phyloP scores from a whole-genome alignment of 2,329 filamentous ascomycete genomes.

The Diaporthe vexans region DNA sequence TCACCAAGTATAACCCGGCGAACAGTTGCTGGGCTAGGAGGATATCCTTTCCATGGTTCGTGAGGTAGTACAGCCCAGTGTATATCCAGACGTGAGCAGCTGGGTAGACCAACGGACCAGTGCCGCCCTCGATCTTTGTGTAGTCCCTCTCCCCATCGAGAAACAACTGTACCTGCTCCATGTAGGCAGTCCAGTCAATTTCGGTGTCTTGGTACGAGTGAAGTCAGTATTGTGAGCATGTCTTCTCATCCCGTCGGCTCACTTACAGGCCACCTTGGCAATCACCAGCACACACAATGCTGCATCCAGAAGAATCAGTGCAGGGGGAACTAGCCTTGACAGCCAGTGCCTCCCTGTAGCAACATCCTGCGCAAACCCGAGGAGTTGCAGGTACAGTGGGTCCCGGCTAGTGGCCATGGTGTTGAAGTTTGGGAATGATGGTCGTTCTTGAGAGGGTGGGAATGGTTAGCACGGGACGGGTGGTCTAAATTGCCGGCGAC shows the following conservation, averaged over 20 bases:
- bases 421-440: background rate
- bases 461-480: background rate
- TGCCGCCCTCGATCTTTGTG: conserved; percentile 85
- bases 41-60: conserved; percentile 82
- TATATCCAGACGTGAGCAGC: conserved; percentile 95
- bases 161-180: conserved; percentile 90
- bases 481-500: background rate
- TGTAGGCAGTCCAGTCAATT: conserved; percentile 98
- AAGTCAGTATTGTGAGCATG: background rate
- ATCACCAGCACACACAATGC: conserved; percentile 81
- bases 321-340: conserved; percentile 66
- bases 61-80: conserved; percentile 82
- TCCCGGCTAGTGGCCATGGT: conserved; percentile 39
- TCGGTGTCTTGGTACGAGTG: conserved; percentile 79
- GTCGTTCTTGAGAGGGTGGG: background rate
- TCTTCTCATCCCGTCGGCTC: background rate
- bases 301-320: conserved; percentile 79
- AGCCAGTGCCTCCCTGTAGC: conserved; percentile 64
- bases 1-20: conserved; percentile 81
- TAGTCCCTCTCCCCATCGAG: conserved; percentile 91
- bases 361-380: conserved; percentile 56
- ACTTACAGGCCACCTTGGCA: conserved; percentile 85
- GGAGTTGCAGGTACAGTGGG: conserved; percentile 45
- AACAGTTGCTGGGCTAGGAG: conserved; percentile 88
- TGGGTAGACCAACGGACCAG: conserved; percentile 95